Evolutionary conservation across 768 basidiomycete species (phyloP).

Genomic region (Rhodosporidiobolus sp.): DNA sequence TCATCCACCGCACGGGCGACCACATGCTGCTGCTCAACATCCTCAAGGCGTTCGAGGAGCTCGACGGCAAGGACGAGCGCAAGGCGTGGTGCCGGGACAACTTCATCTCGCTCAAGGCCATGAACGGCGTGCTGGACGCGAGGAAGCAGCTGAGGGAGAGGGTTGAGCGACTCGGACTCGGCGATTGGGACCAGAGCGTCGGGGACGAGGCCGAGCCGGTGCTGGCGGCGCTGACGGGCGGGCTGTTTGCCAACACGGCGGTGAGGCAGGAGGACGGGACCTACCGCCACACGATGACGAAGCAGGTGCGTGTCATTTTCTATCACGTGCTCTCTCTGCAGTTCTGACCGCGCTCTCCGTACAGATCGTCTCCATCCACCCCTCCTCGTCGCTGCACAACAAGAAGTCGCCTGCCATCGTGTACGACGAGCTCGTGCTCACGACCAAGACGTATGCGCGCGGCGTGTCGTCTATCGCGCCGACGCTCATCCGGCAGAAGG

Average conservation of each 20-base stretch:
- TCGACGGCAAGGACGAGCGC: slow-evolving; percentile 36
- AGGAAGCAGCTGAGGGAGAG: slow-evolving; percentile 69
- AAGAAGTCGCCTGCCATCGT: slow-evolving; percentile 83
- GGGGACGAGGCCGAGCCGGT: slow-evolving; percentile 64
- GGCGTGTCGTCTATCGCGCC: slow-evolving; percentile 81
- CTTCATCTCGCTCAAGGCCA: slow-evolving; percentile 74
- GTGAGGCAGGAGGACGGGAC: slow-evolving; percentile 77
- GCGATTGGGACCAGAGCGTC: slow-evolving; percentile 56
- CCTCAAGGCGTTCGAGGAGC: slow-evolving; percentile 72
- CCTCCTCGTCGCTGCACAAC: slow-evolving; percentile 73
- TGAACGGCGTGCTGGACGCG: slow-evolving; percentile 74
- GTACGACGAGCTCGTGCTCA: slow-evolving; percentile 89
- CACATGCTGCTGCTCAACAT: slow-evolving; percentile 86
- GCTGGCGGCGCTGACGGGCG: slow-evolving; percentile 67
- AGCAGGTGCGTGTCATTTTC: slow-evolving; percentile 45
- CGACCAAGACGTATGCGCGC: slow-evolving; percentile 80
- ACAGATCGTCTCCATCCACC: slow-evolving; percentile 81
- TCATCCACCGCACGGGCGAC: slow-evolving; percentile 80
- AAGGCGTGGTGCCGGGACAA: slow-evolving; percentile 78
- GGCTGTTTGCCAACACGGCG: slow-evolving; percentile 78
- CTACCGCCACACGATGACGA: slow-evolving; percentile 64
- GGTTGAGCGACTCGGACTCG: slow-evolving; percentile 59
- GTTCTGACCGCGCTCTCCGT: background rate
- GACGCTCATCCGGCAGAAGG: slow-evolving; percentile 49
- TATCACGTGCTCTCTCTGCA: background rate